Evolutionary conservation across 495 filamentous ascomycete species (phyloP), one percentile per base, ranked within the genome.

Genomic region (Penicillium lividum): DNA sequence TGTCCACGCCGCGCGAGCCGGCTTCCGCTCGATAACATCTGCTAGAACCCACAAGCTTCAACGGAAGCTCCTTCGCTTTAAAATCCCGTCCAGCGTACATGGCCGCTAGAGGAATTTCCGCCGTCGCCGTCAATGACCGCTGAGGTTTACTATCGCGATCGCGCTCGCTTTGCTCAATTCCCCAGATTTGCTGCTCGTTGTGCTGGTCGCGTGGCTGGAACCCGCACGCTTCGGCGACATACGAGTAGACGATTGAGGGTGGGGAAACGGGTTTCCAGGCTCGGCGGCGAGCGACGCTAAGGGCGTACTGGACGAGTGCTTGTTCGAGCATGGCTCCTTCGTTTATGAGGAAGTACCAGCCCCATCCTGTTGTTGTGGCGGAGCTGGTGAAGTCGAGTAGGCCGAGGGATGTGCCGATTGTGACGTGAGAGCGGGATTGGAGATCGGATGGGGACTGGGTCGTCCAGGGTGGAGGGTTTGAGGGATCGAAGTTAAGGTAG

Each of bases 1-100:
- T 95, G 42, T 96, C 91, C 25, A 84, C 85, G 33, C 94, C 94
- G 18, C 94, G 80, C 5, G 90, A 87, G 18, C 94, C 94, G 2
- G 94, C 95, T 73, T 98, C 94, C 15, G 94, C 94, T 47, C 94
- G 87, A 68, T 96, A 98, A 74, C 91, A 94, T 4, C 94, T 82
- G 44, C 90, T 95, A 1, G 88, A 84, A 7, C 89, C 94, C 5
- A 94, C 91, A 4, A 88, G 73, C 66, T 91, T 93, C 18, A 91
- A 55, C 0, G 94, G 95, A 0, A 96, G 74, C 0, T 86, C 78
- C 5, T 68, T 63, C 13, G 82, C 78, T 28, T 86, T 76, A 22
- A 98, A 65, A 11, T 81, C 80, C 15, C 82, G 81, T 52, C 89
- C 85, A 11, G 92, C 92, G 62, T 91, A 86, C 87, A 97, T 92